These are phyloP conservation scores for Teunomyces pallodes DNA, from an alignment of 805 yeast genomes.

Conservation along the genomic window DNA sequence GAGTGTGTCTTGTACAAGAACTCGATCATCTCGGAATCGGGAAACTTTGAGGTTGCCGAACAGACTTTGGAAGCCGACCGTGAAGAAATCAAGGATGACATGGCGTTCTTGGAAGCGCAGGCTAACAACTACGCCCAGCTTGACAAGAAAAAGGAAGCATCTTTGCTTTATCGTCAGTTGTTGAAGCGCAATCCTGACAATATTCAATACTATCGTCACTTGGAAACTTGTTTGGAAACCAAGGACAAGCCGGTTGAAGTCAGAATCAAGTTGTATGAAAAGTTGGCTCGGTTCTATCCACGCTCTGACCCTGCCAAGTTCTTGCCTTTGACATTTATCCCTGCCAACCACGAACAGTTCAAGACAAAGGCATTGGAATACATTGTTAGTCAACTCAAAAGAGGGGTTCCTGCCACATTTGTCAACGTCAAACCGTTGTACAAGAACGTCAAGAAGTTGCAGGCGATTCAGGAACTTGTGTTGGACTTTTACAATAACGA, in stretches of 20 bases:
- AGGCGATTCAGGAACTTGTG: slow-evolving; percentile 55
- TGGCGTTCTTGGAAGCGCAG: slow-evolving; percentile 60
- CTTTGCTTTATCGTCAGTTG: slow-evolving; percentile 61
- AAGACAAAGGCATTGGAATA: slow-evolving; percentile 49
- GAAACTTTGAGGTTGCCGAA: slow-evolving; percentile 64
- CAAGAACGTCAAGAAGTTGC: slow-evolving; percentile 36
- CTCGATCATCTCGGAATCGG: slow-evolving; percentile 58
- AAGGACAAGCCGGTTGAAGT: slow-evolving; percentile 40
- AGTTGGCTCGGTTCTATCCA: slow-evolving; percentile 70
- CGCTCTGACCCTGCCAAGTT: slow-evolving; percentile 75
- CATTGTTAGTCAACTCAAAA: slow-evolving; percentile 56
- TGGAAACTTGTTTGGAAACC: slow-evolving; percentile 63
- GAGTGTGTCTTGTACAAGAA: slow-evolving; percentile 78
- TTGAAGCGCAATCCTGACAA: slow-evolving; percentile 86
- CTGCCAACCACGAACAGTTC: slow-evolving; percentile 50
- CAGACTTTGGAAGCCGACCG: slow-evolving; percentile 53
- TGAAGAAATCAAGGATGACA: slow-evolving; percentile 51
- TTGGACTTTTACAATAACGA: slow-evolving; percentile 40
- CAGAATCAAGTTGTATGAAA: slow-evolving; percentile 61
- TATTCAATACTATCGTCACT: slow-evolving; percentile 55
- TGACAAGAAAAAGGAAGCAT: slow-evolving; percentile 61
- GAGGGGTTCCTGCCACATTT: slow-evolving; percentile 90
- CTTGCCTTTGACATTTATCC: slow-evolving; percentile 72
- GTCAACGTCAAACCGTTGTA: slow-evolving; percentile 81
- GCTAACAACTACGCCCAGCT: slow-evolving; percentile 63